phyloP scores from a whole-genome alignment of 2,329 filamentous ascomycete species.

The Chrysosporium keratinophilum region DNA sequence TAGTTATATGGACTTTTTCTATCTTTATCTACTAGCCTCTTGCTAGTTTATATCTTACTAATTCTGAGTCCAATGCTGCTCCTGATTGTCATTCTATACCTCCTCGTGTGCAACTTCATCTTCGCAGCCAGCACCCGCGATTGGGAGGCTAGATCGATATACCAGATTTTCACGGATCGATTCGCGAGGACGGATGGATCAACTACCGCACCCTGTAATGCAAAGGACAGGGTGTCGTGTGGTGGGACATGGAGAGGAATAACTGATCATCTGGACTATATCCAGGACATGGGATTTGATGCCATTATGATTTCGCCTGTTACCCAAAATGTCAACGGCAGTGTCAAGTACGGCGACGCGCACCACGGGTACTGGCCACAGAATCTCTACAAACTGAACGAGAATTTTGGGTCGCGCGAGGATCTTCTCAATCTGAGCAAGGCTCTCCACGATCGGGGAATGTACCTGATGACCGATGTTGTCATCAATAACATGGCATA shows the following conservation, averaged over 20 bases:
- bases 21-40: background rate
- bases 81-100: background rate
- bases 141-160: conserved; percentile 38
- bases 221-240: conserved; percentile 34
- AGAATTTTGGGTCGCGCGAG: conserved; percentile 39
- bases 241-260: conserved; percentile 44
- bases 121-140: conserved; percentile 22
- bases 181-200: conserved; percentile 36
- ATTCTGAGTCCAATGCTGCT: conserved; percentile 1
- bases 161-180: conserved; percentile 40
- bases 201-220: conserved; percentile 25
- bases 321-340: conserved; percentile 29
- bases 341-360: conserved; percentile 34
- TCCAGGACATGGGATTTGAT: conserved; percentile 42
- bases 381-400: conserved; percentile 41
- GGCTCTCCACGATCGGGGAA: conserved; percentile 38
- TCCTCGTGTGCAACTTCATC: background rate
- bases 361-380: conserved; percentile 45
- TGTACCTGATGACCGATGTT: conserved; percentile 46
- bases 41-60: conserved; percentile 3
- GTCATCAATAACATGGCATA: conserved; percentile 40
- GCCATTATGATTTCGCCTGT: conserved; percentile 31
- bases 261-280: conserved; percentile 42
- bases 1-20: background rate
- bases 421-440: conserved; percentile 40